Percentiles rank a stretch among this genome's conserved stretches.
Evolutionary conservation across 345 rosid species (phyloP).

Genomic region (Ceriops decandra): DNA sequence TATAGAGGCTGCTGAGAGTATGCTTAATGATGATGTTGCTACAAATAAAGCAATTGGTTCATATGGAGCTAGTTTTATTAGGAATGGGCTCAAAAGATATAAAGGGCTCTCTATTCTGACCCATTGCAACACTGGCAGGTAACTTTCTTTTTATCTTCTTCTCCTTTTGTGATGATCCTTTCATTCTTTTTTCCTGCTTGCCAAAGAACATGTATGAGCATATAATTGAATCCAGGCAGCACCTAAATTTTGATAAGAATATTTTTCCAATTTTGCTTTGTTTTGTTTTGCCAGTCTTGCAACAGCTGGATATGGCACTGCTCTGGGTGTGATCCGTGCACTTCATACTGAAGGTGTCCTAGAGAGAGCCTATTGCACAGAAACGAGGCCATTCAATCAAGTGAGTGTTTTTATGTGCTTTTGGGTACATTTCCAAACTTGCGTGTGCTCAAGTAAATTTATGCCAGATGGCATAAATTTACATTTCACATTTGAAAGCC

Average conservation of each 20-base stretch:
- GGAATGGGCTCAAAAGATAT: slow-evolving; percentile 38
- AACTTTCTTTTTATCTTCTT: neutral
- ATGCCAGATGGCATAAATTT: too few relatives aligned
- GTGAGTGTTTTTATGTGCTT: slow-evolving; percentile 32
- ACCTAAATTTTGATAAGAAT: neutral
- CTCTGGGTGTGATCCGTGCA: slow-evolving; percentile 86
- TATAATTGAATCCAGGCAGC: slow-evolving; percentile 1
- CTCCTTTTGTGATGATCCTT: neutral
- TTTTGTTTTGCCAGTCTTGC: slow-evolving; percentile 61
- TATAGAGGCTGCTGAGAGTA: slow-evolving; percentile 70
- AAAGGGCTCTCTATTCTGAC: slow-evolving; percentile 63
- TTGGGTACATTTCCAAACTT: neutral
- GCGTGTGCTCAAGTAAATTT: neutral
- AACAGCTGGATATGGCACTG: slow-evolving; percentile 98
- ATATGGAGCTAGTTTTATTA: slow-evolving; percentile 60
- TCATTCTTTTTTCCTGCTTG: slow-evolving; percentile 6
- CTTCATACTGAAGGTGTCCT: slow-evolving; percentile 63
- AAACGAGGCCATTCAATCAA: slow-evolving; percentile 98
- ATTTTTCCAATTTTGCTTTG: neutral
- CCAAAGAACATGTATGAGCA: neutral
- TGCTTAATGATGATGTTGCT: slow-evolving; percentile 88
- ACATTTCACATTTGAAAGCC: too few relatives aligned
- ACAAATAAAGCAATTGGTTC: slow-evolving; percentile 87
- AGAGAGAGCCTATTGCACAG: slow-evolving; percentile 89
- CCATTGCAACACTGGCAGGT: slow-evolving; percentile 99